Evolutionary conservation across 2,329 filamentous ascomycete genomes (phyloP).

Genomic region (Talaromyces sp.): DNA sequence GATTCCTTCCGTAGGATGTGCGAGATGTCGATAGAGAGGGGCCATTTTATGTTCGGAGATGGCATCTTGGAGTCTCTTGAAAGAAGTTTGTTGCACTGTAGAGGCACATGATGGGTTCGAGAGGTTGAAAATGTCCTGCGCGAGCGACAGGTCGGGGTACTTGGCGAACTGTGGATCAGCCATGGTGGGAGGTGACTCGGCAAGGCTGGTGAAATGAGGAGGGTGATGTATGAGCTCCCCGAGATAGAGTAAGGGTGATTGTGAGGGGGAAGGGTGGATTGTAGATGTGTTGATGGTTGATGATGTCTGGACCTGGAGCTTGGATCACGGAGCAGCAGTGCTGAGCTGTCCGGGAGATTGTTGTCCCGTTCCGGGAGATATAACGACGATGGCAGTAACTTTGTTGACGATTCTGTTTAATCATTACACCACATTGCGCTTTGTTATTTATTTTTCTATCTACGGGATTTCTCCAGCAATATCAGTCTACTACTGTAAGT

Average conservation of each 20-base stretch:
- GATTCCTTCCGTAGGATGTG: slow-evolving; percentile 68
- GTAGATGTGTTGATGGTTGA: not conserved
- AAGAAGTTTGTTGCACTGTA: slow-evolving; percentile 53
- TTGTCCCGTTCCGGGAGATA: slow-evolving; percentile 12
- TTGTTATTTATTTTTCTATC: not conserved
- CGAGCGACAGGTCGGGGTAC: slow-evolving; percentile 61
- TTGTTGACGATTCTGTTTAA: not conserved
- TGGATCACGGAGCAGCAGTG: slow-evolving; percentile 5
- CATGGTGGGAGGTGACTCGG: slow-evolving; percentile 45
- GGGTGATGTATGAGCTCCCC: not conserved
- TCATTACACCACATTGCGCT: not conserved
- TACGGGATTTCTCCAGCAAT: not conserved
- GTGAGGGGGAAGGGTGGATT: not conserved
- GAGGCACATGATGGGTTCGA: slow-evolving; percentile 58
- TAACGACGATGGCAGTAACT: not conserved
- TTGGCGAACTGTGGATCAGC: slow-evolving; percentile 64
- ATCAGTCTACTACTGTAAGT: not conserved
- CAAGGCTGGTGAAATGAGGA: not conserved
- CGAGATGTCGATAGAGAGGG: slow-evolving; percentile 62
- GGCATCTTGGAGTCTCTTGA: slow-evolving; percentile 61
- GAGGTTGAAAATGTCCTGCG: slow-evolving; percentile 66
- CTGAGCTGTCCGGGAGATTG: slow-evolving; percentile 8
- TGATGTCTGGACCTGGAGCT: slow-evolving; percentile 7
- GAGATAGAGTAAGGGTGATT: slow-evolving; percentile 5
- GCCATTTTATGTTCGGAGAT: slow-evolving; percentile 65